Conservation (phyloP, 2,329 filamentous ascomycete species). For the Cryphonectria naterciae region DNA sequence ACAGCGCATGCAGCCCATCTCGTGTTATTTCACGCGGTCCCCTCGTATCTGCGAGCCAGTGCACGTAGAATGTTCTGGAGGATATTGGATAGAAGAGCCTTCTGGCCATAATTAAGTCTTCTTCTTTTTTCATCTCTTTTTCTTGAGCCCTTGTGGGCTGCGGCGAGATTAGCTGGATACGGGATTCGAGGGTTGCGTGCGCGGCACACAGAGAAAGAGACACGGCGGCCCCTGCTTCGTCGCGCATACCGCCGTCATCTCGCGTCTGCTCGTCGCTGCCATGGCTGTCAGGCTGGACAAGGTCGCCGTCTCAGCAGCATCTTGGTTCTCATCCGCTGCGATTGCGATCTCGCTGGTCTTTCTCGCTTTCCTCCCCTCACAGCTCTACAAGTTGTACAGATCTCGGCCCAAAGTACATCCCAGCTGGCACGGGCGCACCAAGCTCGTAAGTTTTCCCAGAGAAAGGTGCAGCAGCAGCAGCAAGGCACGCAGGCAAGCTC, state of each 20-base stretch:
- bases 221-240: not conserved
- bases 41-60: not conserved
- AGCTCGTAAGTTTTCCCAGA: slow-evolving; percentile 6
- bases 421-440: slow-evolving; percentile 13
- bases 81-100: not conserved
- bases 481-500: not conserved
- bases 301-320: not conserved
- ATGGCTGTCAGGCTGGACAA: not conserved
- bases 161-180: not conserved
- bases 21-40: not conserved
- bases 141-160: not conserved
- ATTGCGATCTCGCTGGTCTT: slow-evolving; percentile 3
- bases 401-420: slow-evolving; percentile 18
- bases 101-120: not conserved
- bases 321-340: not conserved
- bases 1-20: not conserved
- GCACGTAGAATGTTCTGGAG: not conserved
- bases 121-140: not conserved
- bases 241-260: not conserved
- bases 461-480: not conserved
- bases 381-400: slow-evolving; percentile 1
- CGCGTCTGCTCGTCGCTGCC: not conserved
- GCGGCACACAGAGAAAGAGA: not conserved
- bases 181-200: not conserved
- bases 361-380: slow-evolving; percentile 15